phyloP scores from a whole-genome alignment of 176 grass and related monocot genomes.

The Tillandsia leiboldiana region DNA sequence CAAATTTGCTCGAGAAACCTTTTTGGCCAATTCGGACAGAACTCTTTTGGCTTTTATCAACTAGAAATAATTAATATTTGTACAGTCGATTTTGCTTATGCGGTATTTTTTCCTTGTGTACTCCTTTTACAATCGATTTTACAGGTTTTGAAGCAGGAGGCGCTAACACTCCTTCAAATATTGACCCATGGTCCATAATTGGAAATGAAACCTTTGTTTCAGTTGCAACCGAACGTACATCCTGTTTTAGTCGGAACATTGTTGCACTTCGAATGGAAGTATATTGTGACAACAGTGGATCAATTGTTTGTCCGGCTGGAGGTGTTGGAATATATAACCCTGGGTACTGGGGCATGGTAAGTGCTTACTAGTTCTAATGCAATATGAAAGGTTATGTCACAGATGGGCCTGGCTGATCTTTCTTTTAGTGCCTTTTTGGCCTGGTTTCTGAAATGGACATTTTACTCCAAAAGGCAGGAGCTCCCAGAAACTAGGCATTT shows the following conservation, averaged over 20 bases:
- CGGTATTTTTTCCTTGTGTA: neutral
- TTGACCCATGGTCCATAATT: conserved; percentile 63
- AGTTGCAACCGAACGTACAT: conserved; percentile 44
- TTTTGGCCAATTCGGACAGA: neutral
- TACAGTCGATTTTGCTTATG: neutral
- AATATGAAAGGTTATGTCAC: neutral
- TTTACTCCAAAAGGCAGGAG: too few species aligned
- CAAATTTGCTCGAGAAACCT: too few species aligned
- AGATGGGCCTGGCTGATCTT: too few species aligned
- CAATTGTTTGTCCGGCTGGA: conserved; percentile 30
- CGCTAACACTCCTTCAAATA: conserved; percentile 57
- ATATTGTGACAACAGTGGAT: conserved; percentile 34
- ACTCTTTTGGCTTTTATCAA: neutral
- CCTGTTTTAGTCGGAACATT: conserved; percentile 47
- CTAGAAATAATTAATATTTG: neutral
- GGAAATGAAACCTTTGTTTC: conserved; percentile 42
- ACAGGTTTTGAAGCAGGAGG: conserved; percentile 91
- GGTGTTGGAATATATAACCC: conserved; percentile 84
- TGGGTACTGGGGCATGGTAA: conserved; percentile 94
- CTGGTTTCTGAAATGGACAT: too few species aligned
- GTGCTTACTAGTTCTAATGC: conserved; percentile 6
- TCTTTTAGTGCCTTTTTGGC: too few species aligned
- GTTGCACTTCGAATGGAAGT: conserved; percentile 65
- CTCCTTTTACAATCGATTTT: neutral
- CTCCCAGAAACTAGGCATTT: too few species aligned